Evolutionary conservation across 768 basidiomycete genomes (phyloP).

Genomic region (Daedalea quercina): DNA sequence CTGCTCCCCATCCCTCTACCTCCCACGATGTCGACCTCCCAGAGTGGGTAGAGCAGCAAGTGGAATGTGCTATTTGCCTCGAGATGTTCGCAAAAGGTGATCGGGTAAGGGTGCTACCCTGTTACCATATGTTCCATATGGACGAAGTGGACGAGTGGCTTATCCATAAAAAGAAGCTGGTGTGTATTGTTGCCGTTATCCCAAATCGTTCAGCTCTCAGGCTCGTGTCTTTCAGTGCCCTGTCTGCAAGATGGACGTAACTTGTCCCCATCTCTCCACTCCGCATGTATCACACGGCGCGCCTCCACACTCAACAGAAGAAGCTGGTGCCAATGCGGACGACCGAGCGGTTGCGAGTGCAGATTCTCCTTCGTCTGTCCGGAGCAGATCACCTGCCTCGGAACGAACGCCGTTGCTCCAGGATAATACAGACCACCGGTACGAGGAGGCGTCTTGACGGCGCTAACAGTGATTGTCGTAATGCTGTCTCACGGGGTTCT

Average conservation of each 20-base stretch:
- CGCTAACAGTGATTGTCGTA: not conserved
- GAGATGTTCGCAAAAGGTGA: slow-evolving; percentile 84
- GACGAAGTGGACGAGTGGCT: slow-evolving; percentile 92
- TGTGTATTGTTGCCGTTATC: slow-evolving; percentile 32
- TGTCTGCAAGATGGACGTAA: slow-evolving; percentile 89
- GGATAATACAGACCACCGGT: not conserved
- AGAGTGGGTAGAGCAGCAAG: slow-evolving; percentile 75
- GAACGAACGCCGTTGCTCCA: not conserved
- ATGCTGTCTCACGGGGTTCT: not conserved
- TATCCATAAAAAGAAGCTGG: slow-evolving; percentile 87
- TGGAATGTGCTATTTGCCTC: slow-evolving; percentile 92
- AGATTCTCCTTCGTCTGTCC: not conserved
- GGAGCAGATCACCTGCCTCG: not conserved
- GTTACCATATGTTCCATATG: slow-evolving; percentile 92
- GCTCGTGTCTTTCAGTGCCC: slow-evolving; percentile 56
- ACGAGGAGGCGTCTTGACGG: not conserved
- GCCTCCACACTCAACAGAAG: not conserved
- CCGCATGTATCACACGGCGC: not conserved
- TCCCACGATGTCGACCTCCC: slow-evolving; percentile 29
- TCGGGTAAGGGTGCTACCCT: slow-evolving; percentile 85
- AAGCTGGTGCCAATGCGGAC: not conserved
- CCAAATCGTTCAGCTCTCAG: slow-evolving; percentile 1
- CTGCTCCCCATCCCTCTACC: slow-evolving; percentile 11
- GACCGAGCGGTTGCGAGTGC: not conserved
- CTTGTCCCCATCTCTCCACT: slow-evolving; percentile 30